Evolutionary conservation across 1,139 yeast species (phyloP), one percentile per base, ranked within the genome.

Genomic region (Meyerozyma sp.): DNA sequence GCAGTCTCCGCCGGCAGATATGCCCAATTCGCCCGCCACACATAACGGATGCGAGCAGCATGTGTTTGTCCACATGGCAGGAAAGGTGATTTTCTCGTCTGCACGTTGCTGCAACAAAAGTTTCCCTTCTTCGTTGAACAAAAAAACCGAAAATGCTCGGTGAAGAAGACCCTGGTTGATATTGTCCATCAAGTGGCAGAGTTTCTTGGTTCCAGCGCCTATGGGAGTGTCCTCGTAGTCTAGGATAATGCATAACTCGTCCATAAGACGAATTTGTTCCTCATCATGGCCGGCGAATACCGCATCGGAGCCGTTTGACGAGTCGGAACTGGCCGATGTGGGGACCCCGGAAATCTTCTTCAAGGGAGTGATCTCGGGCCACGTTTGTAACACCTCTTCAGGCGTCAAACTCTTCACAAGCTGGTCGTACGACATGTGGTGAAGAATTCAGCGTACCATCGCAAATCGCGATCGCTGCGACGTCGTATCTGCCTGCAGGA

Each of bases 41-140:
- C 96, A 89, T 46, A 93, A 73, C 5, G 99, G 99, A 64, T 93
- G 99, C 0, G 98, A 91, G 63, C 99, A 93, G 66, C 98, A 94
- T 3, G 99, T 94, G 63, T 93, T 93, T 36, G 99, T 93, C 99
- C 99, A 93, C 84, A 89, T 81, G 46, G 80, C 81, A 2, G 98
- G 95, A 65, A 93, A 93, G 1, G 99, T 93, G 68, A 93, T 93
- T 66, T 93, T 93, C 62, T 93, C 98, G 46, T 83, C 83, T 0
- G 99, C 98, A 56, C 99, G 81, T 67, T 89, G 95, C 66, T 93
- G 98, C 54, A 93, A 75, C 52, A 93, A 74, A 50, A 94, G 75
- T 66, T 84, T 77, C 46, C 82, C 82, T 42, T 87, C 79, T 39
- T 77, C 80, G 63, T 90, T 84, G 70, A 93, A 94, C 47, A 91